These are phyloP conservation scores for Plasmodium inui DNA, from an alignment of 169 alveolate species.

Conservation along the genomic window DNA sequence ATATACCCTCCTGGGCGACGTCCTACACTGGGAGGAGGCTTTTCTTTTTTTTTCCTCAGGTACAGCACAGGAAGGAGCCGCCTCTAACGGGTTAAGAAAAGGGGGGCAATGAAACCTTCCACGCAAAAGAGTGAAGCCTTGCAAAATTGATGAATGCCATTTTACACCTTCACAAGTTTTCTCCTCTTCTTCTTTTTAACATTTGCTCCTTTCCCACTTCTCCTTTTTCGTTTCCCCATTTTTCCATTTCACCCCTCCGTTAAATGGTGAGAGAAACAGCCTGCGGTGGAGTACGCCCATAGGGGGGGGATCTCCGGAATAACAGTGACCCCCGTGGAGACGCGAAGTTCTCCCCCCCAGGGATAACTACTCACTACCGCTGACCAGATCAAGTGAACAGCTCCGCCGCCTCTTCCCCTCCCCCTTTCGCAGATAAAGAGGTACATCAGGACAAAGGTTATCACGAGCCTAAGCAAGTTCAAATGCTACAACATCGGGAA, in stretches of 20 bases:
- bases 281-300: background rate
- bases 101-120: background rate
- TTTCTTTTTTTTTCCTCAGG: background rate
- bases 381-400: background rate
- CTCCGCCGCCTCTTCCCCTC: background rate
- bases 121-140: background rate
- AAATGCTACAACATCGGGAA: slow-evolving; percentile 68
- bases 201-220: background rate
- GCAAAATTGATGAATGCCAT: background rate
- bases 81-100: background rate
- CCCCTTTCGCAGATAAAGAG: slow-evolving; percentile 41
- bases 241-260: background rate
- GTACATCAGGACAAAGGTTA: slow-evolving; percentile 57
- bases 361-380: background rate
- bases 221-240: background rate
- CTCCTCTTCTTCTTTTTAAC: background rate
- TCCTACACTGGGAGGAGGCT: background rate
- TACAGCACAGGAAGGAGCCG: background rate
- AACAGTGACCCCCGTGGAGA: background rate
- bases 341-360: background rate
- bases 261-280: background rate
- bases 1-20: background rate
- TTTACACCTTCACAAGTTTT: background rate
- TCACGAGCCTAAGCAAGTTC: slow-evolving; percentile 63
- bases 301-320: background rate